Evolutionary conservation across 2,329 filamentous ascomycete genomes (phyloP).

Genomic region (Diaporthe sp.): DNA sequence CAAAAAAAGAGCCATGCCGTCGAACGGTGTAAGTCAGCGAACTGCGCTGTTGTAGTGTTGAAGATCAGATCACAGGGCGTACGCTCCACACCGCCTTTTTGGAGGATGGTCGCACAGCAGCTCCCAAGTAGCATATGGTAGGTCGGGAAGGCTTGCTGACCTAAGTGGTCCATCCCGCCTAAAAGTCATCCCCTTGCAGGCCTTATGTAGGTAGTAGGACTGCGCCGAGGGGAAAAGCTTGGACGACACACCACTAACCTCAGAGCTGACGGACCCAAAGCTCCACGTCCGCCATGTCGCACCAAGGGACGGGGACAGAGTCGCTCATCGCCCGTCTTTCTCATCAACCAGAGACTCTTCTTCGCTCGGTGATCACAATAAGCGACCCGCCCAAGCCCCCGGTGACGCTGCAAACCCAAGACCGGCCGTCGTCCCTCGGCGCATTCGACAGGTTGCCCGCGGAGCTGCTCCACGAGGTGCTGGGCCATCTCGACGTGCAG

Average conservation of each 20-base stretch:
- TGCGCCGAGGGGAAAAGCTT: background rate
- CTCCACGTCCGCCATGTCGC: background rate
- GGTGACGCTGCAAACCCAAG: background rate
- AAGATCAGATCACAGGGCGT: background rate
- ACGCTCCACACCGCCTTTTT: conserved; percentile 13
- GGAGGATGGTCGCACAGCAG: background rate
- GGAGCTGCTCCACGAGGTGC: background rate
- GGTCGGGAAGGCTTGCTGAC: background rate
- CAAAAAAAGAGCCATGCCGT: background rate
- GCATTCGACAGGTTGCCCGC: background rate
- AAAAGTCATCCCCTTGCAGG: background rate
- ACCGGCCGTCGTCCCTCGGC: background rate
- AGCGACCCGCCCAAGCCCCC: background rate
- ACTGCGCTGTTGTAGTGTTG: background rate
- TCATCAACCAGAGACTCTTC: background rate
- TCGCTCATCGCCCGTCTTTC: background rate
- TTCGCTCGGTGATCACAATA: background rate
- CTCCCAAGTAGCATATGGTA: background rate
- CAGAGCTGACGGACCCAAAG: background rate
- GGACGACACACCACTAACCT: background rate
- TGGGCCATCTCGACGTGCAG: background rate
- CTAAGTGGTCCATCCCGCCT: background rate
- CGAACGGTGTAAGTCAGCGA: background rate
- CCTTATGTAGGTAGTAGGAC: background rate
- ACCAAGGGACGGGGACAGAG: background rate